Percentiles rank a stretch among this genome's conserved stretches.
Evolutionary conservation across 805 yeast species (phyloP).

Genomic region (Yueomyces sinensis): DNA sequence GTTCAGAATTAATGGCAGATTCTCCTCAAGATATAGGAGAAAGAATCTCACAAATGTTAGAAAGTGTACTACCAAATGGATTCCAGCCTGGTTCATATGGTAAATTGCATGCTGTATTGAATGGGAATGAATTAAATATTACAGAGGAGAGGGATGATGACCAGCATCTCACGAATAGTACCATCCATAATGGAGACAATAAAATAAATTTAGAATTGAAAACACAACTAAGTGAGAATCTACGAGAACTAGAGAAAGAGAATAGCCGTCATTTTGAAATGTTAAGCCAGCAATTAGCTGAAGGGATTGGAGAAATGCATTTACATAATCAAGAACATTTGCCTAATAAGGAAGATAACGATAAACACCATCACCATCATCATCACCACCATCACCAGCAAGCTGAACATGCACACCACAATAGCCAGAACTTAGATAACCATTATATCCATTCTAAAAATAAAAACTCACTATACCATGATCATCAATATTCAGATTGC

Average conservation of each 20-base stretch:
- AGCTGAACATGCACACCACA: not conserved
- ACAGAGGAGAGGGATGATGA: conserved; percentile 8
- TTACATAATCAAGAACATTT: conserved; percentile 2
- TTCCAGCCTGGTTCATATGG: conserved; percentile 15
- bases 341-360: no score
- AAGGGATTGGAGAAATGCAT: conserved; percentile 1
- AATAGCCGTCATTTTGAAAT: not conserved
- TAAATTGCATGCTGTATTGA: conserved; percentile 15
- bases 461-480: conserved; percentile 6
- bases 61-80: conserved; percentile 19
- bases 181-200: no score
- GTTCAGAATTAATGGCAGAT: conserved; percentile 14
- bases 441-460: conserved; percentile 3
- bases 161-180: no score
- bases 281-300: conserved; percentile 1
- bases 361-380: conserved; percentile 6
- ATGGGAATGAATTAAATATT: conserved; percentile 14
- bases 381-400: conserved; percentile 1
- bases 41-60: conserved; percentile 18
- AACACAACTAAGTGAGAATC: not conserved
- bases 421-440: not conserved
- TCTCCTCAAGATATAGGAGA: conserved; percentile 17
- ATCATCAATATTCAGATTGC: conserved; percentile 8
- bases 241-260: not conserved
- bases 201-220: conserved; percentile 1